Base-by-base conservation (phyloP, 768 basidiomycete genomes). In the Crassisporium funariophilum region DNA sequence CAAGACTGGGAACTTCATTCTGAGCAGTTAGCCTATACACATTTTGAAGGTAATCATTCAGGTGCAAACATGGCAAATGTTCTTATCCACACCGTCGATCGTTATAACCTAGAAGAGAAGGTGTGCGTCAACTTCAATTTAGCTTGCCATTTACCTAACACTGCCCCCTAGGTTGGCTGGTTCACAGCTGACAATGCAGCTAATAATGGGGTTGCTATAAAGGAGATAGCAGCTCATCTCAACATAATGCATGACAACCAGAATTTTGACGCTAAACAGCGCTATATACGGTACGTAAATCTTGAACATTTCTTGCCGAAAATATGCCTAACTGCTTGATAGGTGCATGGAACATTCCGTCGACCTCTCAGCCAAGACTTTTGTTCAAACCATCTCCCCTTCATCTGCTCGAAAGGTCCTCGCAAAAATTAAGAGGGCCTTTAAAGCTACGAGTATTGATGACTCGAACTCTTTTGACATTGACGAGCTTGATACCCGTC, bases 291-390 rank as follows among this genome's bases (percentile, higher is more conserved):
- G 63, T 65, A 46, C 15, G 49, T 41, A 15, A 35, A 16, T 22
- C 27, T 22, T 46, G 9, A 34, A 24, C 21, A 20, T 34, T 25
- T 16, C 15, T 17, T 19, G 22, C 20, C 7, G 20, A 21, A 39
- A 46, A 41, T 43, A 22, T 35, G 33, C n/a, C n/a, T n/a, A n/a
- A n/a, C n/a, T 29, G 43, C 29, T 35, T 19, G 42, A 25, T 37
- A 63, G 63, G 31, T 69, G 68, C 52, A 68, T 69, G 57, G 68
- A 69, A 42, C 68, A 69, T 38, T 49, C 54, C 0, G 37, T 68
- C 12, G 53, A 68, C 46, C 62, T 68, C 19, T 55, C 49, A 9
- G 63, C 61, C 1, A 52, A 56, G 13, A 54, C 59, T 17, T 67
- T 69, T 39, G 47, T 67, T 17, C 46, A 63, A 29, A 48, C 53